Percentiles rank a stretch among this genome's conserved stretches.
Conservation (phyloP, 2,329 filamentous ascomycete species). For the Metarhizium album region DNA sequence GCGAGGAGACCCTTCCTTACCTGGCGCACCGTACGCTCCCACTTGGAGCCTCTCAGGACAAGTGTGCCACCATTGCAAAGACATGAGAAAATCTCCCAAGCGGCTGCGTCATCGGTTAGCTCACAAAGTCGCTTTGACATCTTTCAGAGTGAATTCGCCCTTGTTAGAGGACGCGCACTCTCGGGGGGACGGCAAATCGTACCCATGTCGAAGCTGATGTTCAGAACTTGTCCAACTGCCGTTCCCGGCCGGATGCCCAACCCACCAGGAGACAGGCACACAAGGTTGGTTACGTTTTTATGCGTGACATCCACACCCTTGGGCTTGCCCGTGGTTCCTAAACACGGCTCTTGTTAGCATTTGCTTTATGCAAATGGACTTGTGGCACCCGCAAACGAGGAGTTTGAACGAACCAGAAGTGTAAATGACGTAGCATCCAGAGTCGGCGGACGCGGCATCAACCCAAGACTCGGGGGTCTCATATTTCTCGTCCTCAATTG, state of each 20-base stretch:
- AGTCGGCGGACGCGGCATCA: conserved; percentile 23
- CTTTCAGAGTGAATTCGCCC: too few relatives aligned
- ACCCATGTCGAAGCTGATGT: conserved; percentile 53
- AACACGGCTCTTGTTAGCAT: not conserved
- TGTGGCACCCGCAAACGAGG: too few relatives aligned
- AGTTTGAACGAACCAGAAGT: conserved; percentile 33
- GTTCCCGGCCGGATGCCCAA: conserved; percentile 38
- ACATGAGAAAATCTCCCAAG: conserved; percentile 49
- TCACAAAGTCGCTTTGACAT: too few relatives aligned
- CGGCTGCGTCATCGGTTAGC: conserved; percentile 27
- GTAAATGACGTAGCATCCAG: conserved; percentile 39
- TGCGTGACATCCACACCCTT: conserved; percentile 51
- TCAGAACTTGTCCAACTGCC: conserved; percentile 44
- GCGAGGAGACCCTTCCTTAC: conserved; percentile 19
- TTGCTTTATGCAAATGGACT: too few relatives aligned
- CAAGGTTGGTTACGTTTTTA: conserved; percentile 41
- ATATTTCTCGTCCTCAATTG: not conserved
- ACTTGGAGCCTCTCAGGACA: conserved; percentile 38
- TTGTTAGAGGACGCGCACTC: too few relatives aligned
- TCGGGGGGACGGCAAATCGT: conserved; percentile 20
- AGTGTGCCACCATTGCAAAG: conserved; percentile 48
- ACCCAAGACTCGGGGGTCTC: conserved; percentile 11
- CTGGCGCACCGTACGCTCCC: conserved; percentile 34
- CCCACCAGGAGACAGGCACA: conserved; percentile 38
- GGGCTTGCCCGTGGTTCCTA: conserved; percentile 42